Conservation (phyloP, 2,329 filamentous ascomycete genomes). For the Tricladium varicosporioides region DNA sequence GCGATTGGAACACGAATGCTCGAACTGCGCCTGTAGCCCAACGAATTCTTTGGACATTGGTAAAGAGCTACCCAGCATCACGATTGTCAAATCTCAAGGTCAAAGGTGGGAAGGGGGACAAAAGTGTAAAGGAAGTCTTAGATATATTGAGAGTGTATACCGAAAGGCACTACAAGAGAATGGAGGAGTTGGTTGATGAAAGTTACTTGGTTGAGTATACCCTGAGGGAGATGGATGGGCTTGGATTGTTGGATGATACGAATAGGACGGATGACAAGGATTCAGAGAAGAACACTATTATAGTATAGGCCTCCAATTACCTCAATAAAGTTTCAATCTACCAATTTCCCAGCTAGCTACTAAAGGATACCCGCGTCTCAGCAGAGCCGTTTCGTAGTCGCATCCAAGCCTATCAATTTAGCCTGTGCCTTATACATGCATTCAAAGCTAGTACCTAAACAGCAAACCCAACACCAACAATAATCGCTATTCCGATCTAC, state of each 20-base stretch:
- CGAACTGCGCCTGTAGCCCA: constrained; percentile 83
- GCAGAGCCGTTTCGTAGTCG: not conserved
- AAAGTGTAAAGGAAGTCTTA: constrained; percentile 77
- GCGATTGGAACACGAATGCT: constrained; percentile 98
- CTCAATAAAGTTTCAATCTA: not conserved
- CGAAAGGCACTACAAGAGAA: constrained; percentile 84
- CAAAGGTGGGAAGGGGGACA: constrained; percentile 54
- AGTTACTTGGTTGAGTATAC: constrained; percentile 95
- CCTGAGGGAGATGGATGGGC: constrained; percentile 79
- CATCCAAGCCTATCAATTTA: too few species aligned
- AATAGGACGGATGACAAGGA: constrained; percentile 12
- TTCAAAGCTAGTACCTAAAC: too few species aligned
- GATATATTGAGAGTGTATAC: constrained; percentile 89
- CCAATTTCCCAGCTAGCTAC: not conserved
- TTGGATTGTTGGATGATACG: constrained; percentile 26
- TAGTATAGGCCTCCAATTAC: constrained; percentile 13
- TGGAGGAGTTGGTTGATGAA: constrained; percentile 90
- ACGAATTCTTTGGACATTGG: constrained; percentile 74
- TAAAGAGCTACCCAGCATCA: constrained; percentile 77
- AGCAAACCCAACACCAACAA: too few species aligned
- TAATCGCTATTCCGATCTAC: too few species aligned
- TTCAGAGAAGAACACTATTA: constrained; percentile 21
- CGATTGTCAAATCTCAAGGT: constrained; percentile 70
- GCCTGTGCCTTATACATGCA: too few species aligned
- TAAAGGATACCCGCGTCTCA: not conserved